phyloP scores from a whole-genome alignment of 2,329 filamentous ascomycete species.

The Ceratocystis huliohia region DNA sequence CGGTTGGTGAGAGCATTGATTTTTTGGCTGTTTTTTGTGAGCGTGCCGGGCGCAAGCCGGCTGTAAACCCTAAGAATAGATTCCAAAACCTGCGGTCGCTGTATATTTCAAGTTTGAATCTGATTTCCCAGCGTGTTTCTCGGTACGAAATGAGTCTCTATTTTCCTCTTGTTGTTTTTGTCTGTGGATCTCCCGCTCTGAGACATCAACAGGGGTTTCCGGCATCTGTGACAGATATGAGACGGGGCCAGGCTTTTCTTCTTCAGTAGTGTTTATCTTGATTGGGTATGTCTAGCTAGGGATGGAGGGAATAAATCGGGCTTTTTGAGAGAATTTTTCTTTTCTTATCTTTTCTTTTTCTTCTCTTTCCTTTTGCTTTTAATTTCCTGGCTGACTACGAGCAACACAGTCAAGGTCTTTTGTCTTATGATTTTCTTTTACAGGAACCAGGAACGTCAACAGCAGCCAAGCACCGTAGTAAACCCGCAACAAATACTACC shows the following conservation, averaged over 20 bases:
- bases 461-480: neutral
- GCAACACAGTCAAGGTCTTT: too few species aligned
- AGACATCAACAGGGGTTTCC: conserved; percentile 16
- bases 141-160: neutral
- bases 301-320: too few species aligned
- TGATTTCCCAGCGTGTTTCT: neutral
- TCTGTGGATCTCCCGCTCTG: neutral
- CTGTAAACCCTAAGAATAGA: neutral
- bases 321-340: too few species aligned
- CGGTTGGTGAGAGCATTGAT: conserved; percentile 18
- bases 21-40: conserved; percentile 14
- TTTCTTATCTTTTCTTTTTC: too few species aligned
- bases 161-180: neutral
- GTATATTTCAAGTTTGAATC: neutral
- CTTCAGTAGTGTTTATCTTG: too few species aligned
- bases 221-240: conserved; percentile 35
- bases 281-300: too few species aligned
- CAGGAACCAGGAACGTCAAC: neutral
- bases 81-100: neutral
- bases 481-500: too few species aligned
- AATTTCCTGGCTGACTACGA: too few species aligned
- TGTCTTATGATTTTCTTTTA: neutral
- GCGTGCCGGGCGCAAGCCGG: neutral
- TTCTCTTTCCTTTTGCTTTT: too few species aligned
- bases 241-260: conserved; percentile 25